Base-by-base conservation (phyloP, 2,329 filamentous ascomycete species). In the Leptographium procerum region DNA sequence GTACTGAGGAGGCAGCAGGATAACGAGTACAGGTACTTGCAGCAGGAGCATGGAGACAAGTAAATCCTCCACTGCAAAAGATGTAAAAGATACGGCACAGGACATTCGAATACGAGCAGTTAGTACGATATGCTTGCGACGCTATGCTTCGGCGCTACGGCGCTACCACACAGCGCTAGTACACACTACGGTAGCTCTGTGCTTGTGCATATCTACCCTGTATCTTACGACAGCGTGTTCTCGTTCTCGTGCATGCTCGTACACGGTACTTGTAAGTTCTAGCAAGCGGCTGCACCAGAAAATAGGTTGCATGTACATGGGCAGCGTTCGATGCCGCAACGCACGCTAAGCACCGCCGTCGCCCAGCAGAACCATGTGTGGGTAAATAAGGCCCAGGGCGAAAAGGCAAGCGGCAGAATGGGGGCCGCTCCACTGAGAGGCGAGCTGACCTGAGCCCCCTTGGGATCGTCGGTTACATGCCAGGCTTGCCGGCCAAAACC, bases 401-500 rank as follows among this genome's bases (percentile, higher is more conserved):
- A 22, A n/a, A n/a, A n/a, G 45, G 45, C 45, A 48, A 24, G 28
- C 22, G 45, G 28, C 24, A 26, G 45, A 43, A 43, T 43, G 45
- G 24, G 2, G 22, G 24, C 13, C 47, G 14, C 47, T 50, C 47
- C 47, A 50, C 47, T 16, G 26, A 31, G 13, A 50, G 26, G 26
- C 47, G 26, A 52, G 50, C 50, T 33, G 29, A 34, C 50, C 28
- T 34, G 19, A n/a, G 14, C 4, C 16, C 16, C 16, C 16, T 8
- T 29, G 36, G 19, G 50, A 52, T 52, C 50, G 50, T 52, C 50
- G 50, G 50, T 52, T 52, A 34, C 50, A 52, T 52, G 50, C 50
- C 50, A 33, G 26, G 11, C 29, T 34, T 16, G 50, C 13, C 29
- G 50, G 50, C 50, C 28, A 26, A 22, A n/a, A 26, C 16, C 13